Conservation (phyloP, 805 yeast genomes). For the Hanseniaspora guilliermondii region DNA sequence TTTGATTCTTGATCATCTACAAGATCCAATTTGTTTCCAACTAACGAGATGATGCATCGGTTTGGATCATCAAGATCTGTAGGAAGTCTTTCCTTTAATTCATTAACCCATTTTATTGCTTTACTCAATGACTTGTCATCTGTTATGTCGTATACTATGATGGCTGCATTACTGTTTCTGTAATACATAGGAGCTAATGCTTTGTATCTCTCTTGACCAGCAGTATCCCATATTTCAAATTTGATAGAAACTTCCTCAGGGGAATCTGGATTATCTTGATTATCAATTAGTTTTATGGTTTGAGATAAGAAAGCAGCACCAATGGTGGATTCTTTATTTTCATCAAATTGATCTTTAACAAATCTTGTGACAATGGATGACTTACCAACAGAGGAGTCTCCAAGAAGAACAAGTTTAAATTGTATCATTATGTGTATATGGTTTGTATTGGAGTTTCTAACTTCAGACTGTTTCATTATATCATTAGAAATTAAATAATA, state of each 20-base stretch:
- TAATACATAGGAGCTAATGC: slow-evolving; percentile 76
- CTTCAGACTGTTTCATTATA: too few species aligned
- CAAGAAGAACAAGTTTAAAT: slow-evolving; percentile 60
- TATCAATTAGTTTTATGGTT: slow-evolving; percentile 32
- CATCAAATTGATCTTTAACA: slow-evolving; percentile 61
- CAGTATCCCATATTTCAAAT: slow-evolving; percentile 85
- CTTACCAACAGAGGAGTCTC: slow-evolving; percentile 78
- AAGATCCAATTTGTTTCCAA: slow-evolving; percentile 78
- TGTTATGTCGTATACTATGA: slow-evolving; percentile 77
- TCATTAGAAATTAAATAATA: too few species aligned
- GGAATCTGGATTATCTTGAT: slow-evolving; percentile 9
- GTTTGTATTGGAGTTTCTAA: too few species aligned
- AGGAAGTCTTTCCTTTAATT: slow-evolving; percentile 56
- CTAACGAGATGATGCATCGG: slow-evolving; percentile 65
- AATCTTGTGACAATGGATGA: slow-evolving; percentile 72
- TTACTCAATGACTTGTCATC: slow-evolving; percentile 57
- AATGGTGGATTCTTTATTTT: slow-evolving; percentile 75
- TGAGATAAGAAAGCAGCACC: slow-evolving; percentile 98
- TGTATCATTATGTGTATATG: slow-evolving; percentile 28
- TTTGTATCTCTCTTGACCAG: slow-evolving; percentile 85
- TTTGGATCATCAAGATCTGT: slow-evolving; percentile 38
- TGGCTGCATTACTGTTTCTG: slow-evolving; percentile 68
- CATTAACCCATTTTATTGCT: slow-evolving; percentile 86
- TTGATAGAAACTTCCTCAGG: slow-evolving; percentile 29
- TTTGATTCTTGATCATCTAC: slow-evolving; percentile 14